These are phyloP conservation scores for Diplodia corticola DNA, from an alignment of 2,329 filamentous ascomycete species.

Conservation along the genomic window DNA sequence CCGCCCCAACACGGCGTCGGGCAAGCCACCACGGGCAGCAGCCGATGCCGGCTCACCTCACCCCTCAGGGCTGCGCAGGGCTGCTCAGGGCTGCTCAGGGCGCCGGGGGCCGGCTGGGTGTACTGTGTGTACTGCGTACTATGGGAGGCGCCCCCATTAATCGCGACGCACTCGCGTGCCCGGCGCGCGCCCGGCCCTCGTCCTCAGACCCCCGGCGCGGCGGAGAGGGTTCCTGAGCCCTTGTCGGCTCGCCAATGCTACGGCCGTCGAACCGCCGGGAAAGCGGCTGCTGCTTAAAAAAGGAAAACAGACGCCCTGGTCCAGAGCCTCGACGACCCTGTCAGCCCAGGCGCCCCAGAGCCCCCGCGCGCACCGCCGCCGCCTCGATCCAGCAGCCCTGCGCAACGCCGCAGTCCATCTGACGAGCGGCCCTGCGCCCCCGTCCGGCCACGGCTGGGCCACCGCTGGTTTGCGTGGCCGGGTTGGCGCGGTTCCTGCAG, in stretches of 20 bases:
- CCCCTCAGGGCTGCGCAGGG: background rate
- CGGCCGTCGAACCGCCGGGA: background rate
- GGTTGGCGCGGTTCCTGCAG: slow-evolving; percentile 10
- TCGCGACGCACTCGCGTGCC: slow-evolving; percentile 12
- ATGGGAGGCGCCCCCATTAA: slow-evolving; percentile 16
- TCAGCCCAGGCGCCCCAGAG: background rate
- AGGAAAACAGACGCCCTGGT: slow-evolving; percentile 8
- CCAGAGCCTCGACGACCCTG: slow-evolving; percentile 14
- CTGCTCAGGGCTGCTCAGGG: background rate
- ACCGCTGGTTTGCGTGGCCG: background rate
- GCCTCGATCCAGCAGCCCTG: slow-evolving; percentile 4
- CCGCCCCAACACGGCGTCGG: background rate
- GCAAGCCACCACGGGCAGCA: background rate
- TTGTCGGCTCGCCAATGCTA: slow-evolving; percentile 1
- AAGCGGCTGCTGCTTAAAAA: slow-evolving; percentile 14
- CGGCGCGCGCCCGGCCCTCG: slow-evolving; percentile 6
- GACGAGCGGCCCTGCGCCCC: background rate
- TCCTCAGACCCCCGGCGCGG: slow-evolving; percentile 6
- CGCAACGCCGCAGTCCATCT: background rate
- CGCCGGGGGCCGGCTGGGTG: background rate
- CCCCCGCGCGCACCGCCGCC: background rate
- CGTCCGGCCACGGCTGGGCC: background rate
- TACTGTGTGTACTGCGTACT: too few species aligned
- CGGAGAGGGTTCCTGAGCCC: slow-evolving; percentile 10
- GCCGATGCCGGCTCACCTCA: slow-evolving; percentile 2